These are phyloP conservation scores for Pachyrhizus erosus DNA, from an alignment of 306 rosid genomes.

Conservation along the genomic window DNA sequence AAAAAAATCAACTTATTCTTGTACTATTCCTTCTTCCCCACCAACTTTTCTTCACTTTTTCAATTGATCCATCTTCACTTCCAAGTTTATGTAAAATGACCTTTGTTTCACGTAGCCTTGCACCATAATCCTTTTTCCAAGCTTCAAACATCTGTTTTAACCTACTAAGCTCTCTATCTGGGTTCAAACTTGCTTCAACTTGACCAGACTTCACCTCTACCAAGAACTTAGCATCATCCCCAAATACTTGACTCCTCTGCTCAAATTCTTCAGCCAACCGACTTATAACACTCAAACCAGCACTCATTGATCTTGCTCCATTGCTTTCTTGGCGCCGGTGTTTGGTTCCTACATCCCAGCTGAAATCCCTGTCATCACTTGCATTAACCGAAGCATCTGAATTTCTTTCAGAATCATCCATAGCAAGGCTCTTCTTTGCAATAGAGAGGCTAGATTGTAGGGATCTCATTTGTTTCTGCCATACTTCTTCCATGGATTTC, in stretches of 20 bases:
- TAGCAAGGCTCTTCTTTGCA: slow-evolving; percentile 95
- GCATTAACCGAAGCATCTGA: slow-evolving; percentile 93
- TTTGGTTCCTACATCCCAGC: slow-evolving; percentile 78
- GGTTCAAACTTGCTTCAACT: slow-evolving; percentile 90
- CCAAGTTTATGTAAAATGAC: slow-evolving; percentile 85
- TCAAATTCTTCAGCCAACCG: slow-evolving; percentile 95
- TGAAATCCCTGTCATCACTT: slow-evolving; percentile 78
- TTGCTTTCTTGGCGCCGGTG: slow-evolving; percentile 80
- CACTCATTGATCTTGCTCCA: slow-evolving; percentile 90
- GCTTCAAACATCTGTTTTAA: slow-evolving; percentile 96
- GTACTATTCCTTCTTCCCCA: slow-evolving; percentile 97
- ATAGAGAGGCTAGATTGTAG: slow-evolving; percentile 97
- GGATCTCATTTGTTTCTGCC: slow-evolving; percentile 99
- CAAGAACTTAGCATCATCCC: slow-evolving; percentile 98
- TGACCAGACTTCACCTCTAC: slow-evolving; percentile 99
- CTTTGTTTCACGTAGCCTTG: slow-evolving; percentile 90
- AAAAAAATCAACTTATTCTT: slow-evolving; percentile 63
- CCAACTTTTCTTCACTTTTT: slow-evolving; percentile 85
- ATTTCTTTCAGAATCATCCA: slow-evolving; percentile 89
- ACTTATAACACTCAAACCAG: slow-evolving; percentile 95
- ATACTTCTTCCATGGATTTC: slow-evolving; percentile 99
- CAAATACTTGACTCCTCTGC: slow-evolving; percentile 97
- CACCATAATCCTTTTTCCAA: slow-evolving; percentile 94
- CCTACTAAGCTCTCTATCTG: slow-evolving; percentile 91
- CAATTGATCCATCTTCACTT: slow-evolving; percentile 72